Conservation (phyloP, 139 green algal species). For the Chlorella sp. region DNA sequence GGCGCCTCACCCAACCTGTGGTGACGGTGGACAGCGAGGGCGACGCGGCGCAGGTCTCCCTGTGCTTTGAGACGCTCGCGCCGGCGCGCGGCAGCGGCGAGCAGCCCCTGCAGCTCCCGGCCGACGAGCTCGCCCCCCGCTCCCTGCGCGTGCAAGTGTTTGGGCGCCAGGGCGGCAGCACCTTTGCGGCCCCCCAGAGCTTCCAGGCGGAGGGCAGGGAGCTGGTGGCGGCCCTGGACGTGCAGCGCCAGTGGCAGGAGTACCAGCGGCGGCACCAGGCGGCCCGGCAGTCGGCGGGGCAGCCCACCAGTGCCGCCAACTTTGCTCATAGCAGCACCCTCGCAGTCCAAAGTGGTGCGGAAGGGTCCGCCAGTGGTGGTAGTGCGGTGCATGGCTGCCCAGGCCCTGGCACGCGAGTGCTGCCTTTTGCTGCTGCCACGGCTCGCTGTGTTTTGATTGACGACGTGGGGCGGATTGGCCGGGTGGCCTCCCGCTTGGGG, state of each 20-base stretch:
- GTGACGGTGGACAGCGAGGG: too few relatives aligned
- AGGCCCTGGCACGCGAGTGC: too few relatives aligned
- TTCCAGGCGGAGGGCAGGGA: background rate
- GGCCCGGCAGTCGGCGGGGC: background rate
- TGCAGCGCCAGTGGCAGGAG: constrained; percentile 31
- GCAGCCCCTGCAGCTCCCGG: constrained; percentile 16
- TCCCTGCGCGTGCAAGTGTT: constrained; percentile 26
- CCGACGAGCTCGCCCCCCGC: background rate
- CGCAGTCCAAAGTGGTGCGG: constrained; percentile 16
- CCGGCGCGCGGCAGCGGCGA: too few relatives aligned
- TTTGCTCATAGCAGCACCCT: constrained; percentile 37
- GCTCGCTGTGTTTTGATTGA: background rate
- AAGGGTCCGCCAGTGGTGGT: background rate
- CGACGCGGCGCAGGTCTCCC: background rate
- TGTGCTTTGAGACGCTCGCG: background rate
- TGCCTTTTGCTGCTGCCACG: background rate
- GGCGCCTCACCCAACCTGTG: too few relatives aligned
- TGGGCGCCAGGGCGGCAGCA: background rate
- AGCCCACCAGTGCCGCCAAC: constrained; percentile 13
- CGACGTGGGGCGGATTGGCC: background rate
- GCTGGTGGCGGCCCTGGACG: background rate
- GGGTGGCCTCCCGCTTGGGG: background rate
- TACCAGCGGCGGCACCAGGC: constrained; percentile 25
- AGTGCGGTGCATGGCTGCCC: too few relatives aligned
- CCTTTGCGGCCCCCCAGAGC: background rate